Evolutionary conservation across 768 basidiomycete species (phyloP).

Genomic region (Phaffia australis): DNA sequence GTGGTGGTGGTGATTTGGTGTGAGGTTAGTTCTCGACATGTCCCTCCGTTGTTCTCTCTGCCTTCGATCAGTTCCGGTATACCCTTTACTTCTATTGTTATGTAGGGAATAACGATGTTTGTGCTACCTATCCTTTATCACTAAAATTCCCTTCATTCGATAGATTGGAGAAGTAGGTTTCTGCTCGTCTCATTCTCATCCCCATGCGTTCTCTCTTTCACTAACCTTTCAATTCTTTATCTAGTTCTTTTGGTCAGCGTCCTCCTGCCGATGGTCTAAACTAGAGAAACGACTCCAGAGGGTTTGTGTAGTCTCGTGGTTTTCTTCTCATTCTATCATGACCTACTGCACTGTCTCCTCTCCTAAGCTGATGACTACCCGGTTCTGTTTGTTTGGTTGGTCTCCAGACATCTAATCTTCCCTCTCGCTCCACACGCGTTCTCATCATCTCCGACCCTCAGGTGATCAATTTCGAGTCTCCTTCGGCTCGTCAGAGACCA

Average conservation of each 20-base stretch:
- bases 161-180: slow-evolving; percentile 24
- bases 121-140: no score
- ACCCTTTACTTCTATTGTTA: no score
- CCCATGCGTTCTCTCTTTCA: not conserved
- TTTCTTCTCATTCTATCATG: not conserved
- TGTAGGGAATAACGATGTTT: no score
- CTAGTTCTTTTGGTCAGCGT: slow-evolving; percentile 24
- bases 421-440: slow-evolving; percentile 45
- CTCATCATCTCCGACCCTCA: slow-evolving; percentile 85
- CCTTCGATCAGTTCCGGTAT: not conserved
- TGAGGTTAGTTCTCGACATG: slow-evolving; percentile 5
- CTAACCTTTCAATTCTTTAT: not conserved
- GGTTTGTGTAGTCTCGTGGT: not conserved
- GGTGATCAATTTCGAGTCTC: slow-evolving; percentile 64
- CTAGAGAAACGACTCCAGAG: slow-evolving; percentile 1
- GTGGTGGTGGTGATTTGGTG: slow-evolving; percentile 24
- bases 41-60: not conserved
- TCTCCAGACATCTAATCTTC: not conserved
- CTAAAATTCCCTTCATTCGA: no score
- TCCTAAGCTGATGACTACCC: not conserved
- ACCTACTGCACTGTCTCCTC: not conserved
- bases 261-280: slow-evolving; percentile 23
- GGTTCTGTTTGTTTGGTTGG: not conserved
- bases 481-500: slow-evolving; percentile 48
- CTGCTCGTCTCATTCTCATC: not conserved